Percentiles rank a stretch among this genome's conserved stretches.
Evolutionary conservation across 2,329 filamentous ascomycete genomes (phyloP).

Genomic region (Curvularia verruculosa): DNA sequence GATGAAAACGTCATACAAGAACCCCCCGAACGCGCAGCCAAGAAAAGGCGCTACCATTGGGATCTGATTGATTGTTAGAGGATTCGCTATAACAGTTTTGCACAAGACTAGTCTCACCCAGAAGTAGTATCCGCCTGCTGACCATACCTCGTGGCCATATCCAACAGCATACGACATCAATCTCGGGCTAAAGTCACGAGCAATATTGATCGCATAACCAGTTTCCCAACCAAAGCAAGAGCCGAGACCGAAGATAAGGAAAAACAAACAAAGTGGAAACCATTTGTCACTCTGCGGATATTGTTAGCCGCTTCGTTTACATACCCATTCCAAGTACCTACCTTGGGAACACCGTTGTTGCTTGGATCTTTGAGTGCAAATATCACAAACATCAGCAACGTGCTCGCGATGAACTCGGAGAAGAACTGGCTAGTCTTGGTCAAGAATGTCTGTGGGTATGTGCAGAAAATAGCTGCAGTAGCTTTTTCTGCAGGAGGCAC

Average conservation of each 20-base stretch:
- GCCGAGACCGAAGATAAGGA: conserved; percentile 75
- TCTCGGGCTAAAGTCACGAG: conserved; percentile 73
- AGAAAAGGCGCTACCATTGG: conserved; percentile 75
- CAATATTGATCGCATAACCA: conserved; percentile 76
- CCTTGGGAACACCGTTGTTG: conserved; percentile 48
- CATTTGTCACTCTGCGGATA: conserved; percentile 36
- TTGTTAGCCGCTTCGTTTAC: not conserved
- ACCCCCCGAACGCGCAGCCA: conserved; percentile 52
- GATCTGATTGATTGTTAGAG: conserved; percentile 55
- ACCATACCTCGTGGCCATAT: conserved; percentile 71
- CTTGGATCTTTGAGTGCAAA: conserved; percentile 68
- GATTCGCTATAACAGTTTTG: not conserved
- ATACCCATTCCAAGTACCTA: not conserved
- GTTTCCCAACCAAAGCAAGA: conserved; percentile 79
- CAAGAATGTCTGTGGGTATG: conserved; percentile 71
- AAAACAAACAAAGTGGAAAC: conserved; percentile 67
- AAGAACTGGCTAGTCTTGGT: conserved; percentile 72
- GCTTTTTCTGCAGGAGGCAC: conserved; percentile 63
- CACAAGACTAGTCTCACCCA: conserved; percentile 59
- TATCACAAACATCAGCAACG: conserved; percentile 73
- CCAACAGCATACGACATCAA: conserved; percentile 71
- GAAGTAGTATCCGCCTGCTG: conserved; percentile 72
- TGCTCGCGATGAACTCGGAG: conserved; percentile 71
- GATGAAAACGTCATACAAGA: conserved; percentile 52
- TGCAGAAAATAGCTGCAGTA: conserved; percentile 74